Evolutionary conservation across 345 rosid species (phyloP), one percentile per base, ranked within the genome.

Genomic region (Cardamine resedifolia): DNA sequence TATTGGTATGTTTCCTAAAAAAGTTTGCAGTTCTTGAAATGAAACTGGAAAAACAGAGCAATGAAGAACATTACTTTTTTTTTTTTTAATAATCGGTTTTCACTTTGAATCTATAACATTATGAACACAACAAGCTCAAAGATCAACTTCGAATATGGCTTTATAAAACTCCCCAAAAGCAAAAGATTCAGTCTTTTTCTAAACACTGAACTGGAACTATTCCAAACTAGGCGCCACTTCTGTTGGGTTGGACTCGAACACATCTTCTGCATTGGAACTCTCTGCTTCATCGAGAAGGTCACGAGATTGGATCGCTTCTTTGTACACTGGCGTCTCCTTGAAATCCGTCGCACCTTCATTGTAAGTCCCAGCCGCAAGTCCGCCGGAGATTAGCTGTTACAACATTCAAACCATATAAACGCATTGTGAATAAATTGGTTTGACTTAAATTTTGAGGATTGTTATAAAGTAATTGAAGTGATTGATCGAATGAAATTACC

Each of bases 181-280:
- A 36, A 71, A 62, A 41, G 53, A 39, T 62, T 61, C 70, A 31
- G 36, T 45, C 18, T 21, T 52, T 62, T 6, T 64, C 71, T 66
- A 75, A 67, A 66, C 44, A 58, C 30, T 51, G 48, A 67, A 30
- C 68, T 55, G 53, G 38, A 64, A 73, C 84, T 86, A 91, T 28
- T 94, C 96, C 87, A 89, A 84, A 80, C 92, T 87, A 66, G 96
- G 97, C 2, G 96, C 96, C 75, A 89, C 93, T 81, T 94, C 97
- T 5, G 97, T 91, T n/a, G 97, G 98, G 64, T 91, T 94, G n/a
- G 95, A 89, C 74, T 94, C 98, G 0, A 94, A 91, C 38, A 89
- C 88, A 73, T 93, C 97, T 72, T 94, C 97, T 1, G 96, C 74
- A 69, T 68, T 83, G 1, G 91, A 88, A 68, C 84, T 78, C 10